These are phyloP conservation scores for Fusarium temperatum DNA, from an alignment of 2,329 filamentous ascomycete species.

Conservation along the genomic window DNA sequence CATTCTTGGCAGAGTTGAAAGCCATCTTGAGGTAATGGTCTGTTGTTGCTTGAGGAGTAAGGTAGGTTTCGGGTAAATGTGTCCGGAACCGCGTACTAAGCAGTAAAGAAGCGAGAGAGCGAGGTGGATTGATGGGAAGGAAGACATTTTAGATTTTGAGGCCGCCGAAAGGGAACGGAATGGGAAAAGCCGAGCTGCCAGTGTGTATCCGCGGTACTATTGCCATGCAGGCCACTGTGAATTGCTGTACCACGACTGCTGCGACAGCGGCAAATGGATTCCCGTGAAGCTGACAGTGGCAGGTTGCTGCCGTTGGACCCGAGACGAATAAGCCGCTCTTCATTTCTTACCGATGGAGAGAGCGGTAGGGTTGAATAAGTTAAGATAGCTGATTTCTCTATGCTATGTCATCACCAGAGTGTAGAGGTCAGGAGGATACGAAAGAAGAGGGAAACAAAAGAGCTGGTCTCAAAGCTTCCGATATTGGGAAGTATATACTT, in stretches of 20 bases:
- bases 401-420: no score
- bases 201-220: neutral
- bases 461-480: rapidly evolving
- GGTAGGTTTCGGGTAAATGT: rapidly evolving
- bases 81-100: neutral
- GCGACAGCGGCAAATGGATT: neutral
- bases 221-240: neutral
- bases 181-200: neutral
- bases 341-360: no score
- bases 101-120: neutral
- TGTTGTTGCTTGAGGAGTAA: neutral
- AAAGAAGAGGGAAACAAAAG: neutral
- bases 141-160: rapidly evolving
- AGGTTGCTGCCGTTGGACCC: neutral
- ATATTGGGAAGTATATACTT: neutral
- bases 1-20: neutral
- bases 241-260: neutral
- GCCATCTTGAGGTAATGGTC: neutral
- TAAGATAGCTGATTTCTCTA: no score
- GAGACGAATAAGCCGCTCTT: no score
- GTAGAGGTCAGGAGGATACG: rapidly evolving
- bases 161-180: neutral
- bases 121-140: neutral
- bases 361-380: no score
- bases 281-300: neutral